These are phyloP conservation scores for Artemisia argyi DNA, from an alignment of 129 eudicot genomes.

Conservation along the genomic window DNA sequence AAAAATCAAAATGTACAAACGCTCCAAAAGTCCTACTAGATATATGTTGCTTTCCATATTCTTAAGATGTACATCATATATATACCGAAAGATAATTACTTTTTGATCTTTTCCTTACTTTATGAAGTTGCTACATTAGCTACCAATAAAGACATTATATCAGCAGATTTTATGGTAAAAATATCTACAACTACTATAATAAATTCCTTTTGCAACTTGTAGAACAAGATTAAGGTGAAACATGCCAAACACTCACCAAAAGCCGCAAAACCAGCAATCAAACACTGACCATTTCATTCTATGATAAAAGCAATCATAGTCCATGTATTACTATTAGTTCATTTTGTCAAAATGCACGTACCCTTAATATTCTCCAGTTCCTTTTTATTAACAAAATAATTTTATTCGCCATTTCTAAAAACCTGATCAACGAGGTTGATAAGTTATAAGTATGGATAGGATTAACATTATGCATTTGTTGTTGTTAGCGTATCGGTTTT, in stretches of 20 bases:
- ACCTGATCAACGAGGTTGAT: background rate
- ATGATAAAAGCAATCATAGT: background rate
- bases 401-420: background rate
- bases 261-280: conserved; percentile 24
- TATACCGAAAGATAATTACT: too few relatives aligned
- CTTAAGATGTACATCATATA: background rate
- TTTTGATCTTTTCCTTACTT: background rate
- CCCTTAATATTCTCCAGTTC: background rate
- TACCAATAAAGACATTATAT: conserved; percentile 17
- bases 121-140: background rate
- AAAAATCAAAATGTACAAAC: background rate
- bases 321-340: background rate
- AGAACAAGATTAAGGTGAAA: conserved; percentile 10
- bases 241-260: conserved; percentile 11
- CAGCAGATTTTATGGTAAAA: conserved; percentile 5
- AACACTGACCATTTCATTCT: background rate
- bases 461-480: conserved; percentile 28
- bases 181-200: background rate
- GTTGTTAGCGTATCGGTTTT: conserved; percentile 28
- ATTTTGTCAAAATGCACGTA: background rate
- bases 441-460: background rate
- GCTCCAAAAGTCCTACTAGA: background rate
- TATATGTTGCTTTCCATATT: background rate
- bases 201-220: too few relatives aligned
- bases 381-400: background rate